Evolutionary conservation across 2,329 filamentous ascomycete genomes (phyloP).

Genomic region (Aspergillus candidus): DNA sequence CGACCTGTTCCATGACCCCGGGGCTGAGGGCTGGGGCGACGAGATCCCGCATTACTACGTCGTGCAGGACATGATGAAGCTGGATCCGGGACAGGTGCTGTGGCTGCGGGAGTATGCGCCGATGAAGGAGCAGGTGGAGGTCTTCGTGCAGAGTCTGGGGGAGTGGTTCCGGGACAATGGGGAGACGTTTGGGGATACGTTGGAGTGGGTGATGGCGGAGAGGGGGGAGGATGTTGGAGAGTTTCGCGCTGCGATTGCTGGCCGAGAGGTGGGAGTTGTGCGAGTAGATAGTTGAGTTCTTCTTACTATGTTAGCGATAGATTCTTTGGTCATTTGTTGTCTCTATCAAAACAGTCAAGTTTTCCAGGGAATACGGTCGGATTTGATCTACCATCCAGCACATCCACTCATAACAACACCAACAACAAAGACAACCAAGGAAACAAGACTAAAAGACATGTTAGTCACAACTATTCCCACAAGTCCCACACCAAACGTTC

Average conservation of each 20-base stretch:
- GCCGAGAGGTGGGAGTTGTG: conserved; percentile 29
- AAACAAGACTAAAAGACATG: too few species aligned
- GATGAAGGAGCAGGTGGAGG: conserved; percentile 53
- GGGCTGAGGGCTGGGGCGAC: conserved; percentile 59
- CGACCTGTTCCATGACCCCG: conserved; percentile 47
- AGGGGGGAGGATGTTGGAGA: conserved; percentile 48
- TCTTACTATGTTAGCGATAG: background rate
- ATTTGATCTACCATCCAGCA: too few species aligned
- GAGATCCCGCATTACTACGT: conserved; percentile 59
- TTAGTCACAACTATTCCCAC: too few species aligned
- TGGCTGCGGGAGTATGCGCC: conserved; percentile 52
- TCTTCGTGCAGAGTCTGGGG: conserved; percentile 46
- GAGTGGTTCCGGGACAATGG: conserved; percentile 61
- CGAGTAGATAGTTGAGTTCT: conserved; percentile 9
- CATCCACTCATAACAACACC: too few species aligned
- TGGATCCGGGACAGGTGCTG: conserved; percentile 55
- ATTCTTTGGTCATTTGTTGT: background rate
- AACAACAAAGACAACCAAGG: too few species aligned
- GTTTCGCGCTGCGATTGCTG: conserved; percentile 25
- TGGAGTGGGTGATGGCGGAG: conserved; percentile 52
- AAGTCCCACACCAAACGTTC: too few species aligned
- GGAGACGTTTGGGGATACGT: conserved; percentile 55
- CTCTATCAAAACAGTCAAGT: too few species aligned
- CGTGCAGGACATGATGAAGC: conserved; percentile 59
- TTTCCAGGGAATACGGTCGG: too few species aligned